Evolutionary conservation across 2,329 filamentous ascomycete species (phyloP).

Genomic region (Myotisia sp.): DNA sequence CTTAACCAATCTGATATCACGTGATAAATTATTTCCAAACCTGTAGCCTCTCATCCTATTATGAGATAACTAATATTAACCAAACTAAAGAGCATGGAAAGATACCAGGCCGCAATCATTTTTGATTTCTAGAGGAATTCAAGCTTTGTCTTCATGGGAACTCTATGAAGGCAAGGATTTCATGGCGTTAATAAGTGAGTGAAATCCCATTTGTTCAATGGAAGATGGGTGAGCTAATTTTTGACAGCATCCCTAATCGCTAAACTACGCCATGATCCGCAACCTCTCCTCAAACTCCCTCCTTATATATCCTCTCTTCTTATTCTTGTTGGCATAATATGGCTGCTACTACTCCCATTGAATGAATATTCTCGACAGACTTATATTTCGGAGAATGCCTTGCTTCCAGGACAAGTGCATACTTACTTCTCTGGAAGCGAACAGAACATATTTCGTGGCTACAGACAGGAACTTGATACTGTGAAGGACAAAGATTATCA

Average conservation of each 20-base stretch:
- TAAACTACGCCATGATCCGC: slow-evolving; percentile 60
- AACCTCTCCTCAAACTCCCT: slow-evolving; percentile 56
- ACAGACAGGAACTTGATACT: slow-evolving; percentile 64
- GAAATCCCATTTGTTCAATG: not conserved
- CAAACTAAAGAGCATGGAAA: too few relatives aligned
- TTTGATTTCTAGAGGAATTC: too few relatives aligned
- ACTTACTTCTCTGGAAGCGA: slow-evolving; percentile 96
- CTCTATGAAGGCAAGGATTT: slow-evolving; percentile 18
- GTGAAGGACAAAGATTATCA: slow-evolving; percentile 22
- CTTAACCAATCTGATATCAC: too few relatives aligned
- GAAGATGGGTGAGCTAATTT: not conserved
- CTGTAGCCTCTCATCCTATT: too few relatives aligned
- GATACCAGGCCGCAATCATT: too few relatives aligned
- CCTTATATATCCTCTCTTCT: slow-evolving; percentile 77
- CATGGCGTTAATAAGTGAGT: slow-evolving; percentile 31
- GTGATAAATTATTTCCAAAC: too few relatives aligned
- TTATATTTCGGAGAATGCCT: slow-evolving; percentile 94
- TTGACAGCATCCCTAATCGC: slow-evolving; percentile 24
- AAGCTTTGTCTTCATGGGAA: too few relatives aligned
- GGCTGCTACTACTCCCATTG: slow-evolving; percentile 79
- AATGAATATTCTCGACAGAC: slow-evolving; percentile 82
- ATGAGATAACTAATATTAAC: too few relatives aligned
- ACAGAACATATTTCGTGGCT: slow-evolving; percentile 84
- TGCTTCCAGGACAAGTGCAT: slow-evolving; percentile 89
- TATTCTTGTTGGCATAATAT: slow-evolving; percentile 70